These are phyloP conservation scores for Tetrapisispora phaffii DNA, from an alignment of 805 yeast genomes.

Conservation along the genomic window DNA sequence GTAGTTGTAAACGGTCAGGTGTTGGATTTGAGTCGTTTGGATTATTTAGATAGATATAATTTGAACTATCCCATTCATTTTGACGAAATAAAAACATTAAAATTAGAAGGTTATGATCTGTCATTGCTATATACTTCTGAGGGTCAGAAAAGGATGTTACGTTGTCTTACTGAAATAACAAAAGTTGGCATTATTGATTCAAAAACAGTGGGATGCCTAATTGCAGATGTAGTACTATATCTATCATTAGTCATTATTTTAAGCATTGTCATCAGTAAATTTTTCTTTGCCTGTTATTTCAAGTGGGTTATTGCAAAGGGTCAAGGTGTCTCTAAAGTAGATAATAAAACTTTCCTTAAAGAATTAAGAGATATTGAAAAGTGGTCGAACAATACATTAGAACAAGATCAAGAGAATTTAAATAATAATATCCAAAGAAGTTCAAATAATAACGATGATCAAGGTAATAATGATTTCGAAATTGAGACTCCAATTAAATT, in stretches of 20 bases:
- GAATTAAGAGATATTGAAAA: conserved; percentile 64
- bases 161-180: conserved; percentile 73
- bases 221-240: conserved; percentile 72
- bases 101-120: conserved; percentile 69
- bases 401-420: not conserved
- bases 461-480: not conserved
- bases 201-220: conserved; percentile 86
- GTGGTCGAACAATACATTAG: conserved; percentile 56
- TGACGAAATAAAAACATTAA: conserved; percentile 42
- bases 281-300: conserved; percentile 78
- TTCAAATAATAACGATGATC: not conserved
- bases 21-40: conserved; percentile 63
- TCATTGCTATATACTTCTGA: conserved; percentile 59
- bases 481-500: not conserved
- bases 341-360: conserved; percentile 48
- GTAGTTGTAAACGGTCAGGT: conserved; percentile 86
- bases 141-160: conserved; percentile 55
- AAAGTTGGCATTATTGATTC: conserved; percentile 87
- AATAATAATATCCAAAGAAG: not conserved
- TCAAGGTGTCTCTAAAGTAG: conserved; percentile 68
- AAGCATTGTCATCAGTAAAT: conserved; percentile 67
- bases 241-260: conserved; percentile 77
- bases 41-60: conserved; percentile 65
- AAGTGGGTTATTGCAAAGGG: conserved; percentile 69
- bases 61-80: conserved; percentile 64